These are phyloP conservation scores for Phytopythium boreale DNA, from an alignment of 352 stramenopile species.

Conservation along the genomic window DNA sequence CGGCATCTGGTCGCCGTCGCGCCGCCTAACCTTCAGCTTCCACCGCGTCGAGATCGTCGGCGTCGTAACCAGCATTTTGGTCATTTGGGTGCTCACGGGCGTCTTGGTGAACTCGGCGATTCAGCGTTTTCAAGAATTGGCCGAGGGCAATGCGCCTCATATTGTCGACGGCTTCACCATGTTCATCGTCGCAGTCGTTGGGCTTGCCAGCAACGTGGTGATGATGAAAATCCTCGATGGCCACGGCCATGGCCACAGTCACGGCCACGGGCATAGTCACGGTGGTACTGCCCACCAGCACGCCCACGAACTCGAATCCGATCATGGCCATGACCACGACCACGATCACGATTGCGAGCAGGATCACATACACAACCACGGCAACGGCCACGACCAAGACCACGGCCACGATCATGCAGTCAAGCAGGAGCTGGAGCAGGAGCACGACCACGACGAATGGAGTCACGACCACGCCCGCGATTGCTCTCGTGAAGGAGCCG, in stretches of 20 bases:
- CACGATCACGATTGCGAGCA: constrained; percentile 23
- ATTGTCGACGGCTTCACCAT: constrained; percentile 96
- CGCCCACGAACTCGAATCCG: constrained; percentile 12
- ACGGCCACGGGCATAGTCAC: constrained; percentile 39
- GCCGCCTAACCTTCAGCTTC: constrained; percentile 91
- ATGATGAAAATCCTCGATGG: constrained; percentile 90
- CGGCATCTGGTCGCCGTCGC: constrained; percentile 55
- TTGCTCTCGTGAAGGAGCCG: too few species aligned
- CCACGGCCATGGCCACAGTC: constrained; percentile 64
- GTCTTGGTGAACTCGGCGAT: constrained; percentile 93
- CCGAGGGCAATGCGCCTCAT: constrained; percentile 69
- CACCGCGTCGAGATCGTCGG: constrained; percentile 94
- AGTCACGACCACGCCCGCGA: constrained; percentile 10
- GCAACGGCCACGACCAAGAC: constrained; percentile 23
- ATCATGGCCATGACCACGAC: constrained; percentile 11
- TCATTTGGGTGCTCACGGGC: constrained; percentile 93
- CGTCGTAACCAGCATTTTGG: constrained; percentile 90
- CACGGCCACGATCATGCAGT: constrained; percentile 13
- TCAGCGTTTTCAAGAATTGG: constrained; percentile 73
- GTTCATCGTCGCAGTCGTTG: constrained; percentile 94
- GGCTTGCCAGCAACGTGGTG: constrained; percentile 94
- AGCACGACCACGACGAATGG: constrained; percentile 29
- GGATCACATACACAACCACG: constrained; percentile 25
- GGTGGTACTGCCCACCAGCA: constrained; percentile 2
- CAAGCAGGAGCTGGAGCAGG: constrained; percentile 8